These are phyloP conservation scores for Neurospora sp. DNA, from an alignment of 495 filamentous ascomycete genomes.

Conservation along the genomic window DNA sequence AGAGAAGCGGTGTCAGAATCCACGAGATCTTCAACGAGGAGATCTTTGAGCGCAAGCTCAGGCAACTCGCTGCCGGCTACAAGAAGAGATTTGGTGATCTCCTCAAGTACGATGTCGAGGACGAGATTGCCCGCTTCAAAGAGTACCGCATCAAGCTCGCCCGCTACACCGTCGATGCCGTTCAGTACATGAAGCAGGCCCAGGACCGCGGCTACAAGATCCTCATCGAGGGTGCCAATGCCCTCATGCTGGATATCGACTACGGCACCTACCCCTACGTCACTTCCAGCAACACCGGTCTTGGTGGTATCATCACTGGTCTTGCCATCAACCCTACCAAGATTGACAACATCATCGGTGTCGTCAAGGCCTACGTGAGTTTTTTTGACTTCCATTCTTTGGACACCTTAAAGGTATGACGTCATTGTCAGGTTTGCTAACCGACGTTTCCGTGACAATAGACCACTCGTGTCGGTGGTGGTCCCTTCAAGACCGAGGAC, in stretches of 20 bases:
- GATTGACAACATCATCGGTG: slow-evolving; percentile 58
- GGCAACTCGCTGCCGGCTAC: slow-evolving; percentile 54
- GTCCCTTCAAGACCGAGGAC: slow-evolving; percentile 80
- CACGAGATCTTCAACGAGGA: slow-evolving; percentile 62
- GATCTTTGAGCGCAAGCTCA: slow-evolving; percentile 61
- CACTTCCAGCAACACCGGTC: slow-evolving; percentile 64
- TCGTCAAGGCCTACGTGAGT: slow-evolving; percentile 63
- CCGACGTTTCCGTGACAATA: neutral
- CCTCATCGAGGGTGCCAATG: slow-evolving; percentile 82
- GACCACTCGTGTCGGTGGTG: slow-evolving; percentile 64
- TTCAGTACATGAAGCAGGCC: slow-evolving; percentile 45
- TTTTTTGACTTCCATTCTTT: neutral
- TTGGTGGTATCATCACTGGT: slow-evolving; percentile 70
- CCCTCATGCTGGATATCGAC: slow-evolving; percentile 46
- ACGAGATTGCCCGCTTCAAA: slow-evolving; percentile 56
- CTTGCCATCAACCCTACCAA: slow-evolving; percentile 45
- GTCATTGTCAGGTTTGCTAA: neutral
- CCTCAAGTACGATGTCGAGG: slow-evolving; percentile 65
- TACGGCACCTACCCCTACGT: slow-evolving; percentile 74
- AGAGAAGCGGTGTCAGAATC: slow-evolving; percentile 60
- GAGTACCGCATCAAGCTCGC: slow-evolving; percentile 58
- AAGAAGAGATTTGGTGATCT: slow-evolving; percentile 66
- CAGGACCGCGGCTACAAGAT: slow-evolving; percentile 53
- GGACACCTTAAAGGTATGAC: neutral
- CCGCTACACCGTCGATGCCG: slow-evolving; percentile 59